These are phyloP conservation scores for Cordyceps fumosorosea DNA, from an alignment of 2,329 filamentous ascomycete species.

Conservation along the genomic window DNA sequence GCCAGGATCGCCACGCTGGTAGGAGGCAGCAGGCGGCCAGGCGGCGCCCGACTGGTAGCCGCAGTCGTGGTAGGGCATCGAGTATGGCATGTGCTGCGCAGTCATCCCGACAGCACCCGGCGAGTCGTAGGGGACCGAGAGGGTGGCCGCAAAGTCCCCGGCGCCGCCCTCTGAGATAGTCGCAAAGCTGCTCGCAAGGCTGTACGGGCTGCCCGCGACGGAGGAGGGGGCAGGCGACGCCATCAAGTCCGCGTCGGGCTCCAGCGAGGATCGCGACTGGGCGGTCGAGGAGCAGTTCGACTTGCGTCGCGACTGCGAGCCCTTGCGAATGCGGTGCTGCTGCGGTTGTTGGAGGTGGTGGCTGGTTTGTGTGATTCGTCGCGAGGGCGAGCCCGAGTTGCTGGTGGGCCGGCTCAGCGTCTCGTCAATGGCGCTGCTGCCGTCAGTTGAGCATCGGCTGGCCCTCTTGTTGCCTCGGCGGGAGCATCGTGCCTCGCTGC, in stretches of 20 bases:
- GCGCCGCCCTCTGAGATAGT: not conserved
- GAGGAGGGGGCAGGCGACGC: not conserved
- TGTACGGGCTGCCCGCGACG: slow-evolving; percentile 7
- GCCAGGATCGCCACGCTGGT: not conserved
- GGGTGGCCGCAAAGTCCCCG: not conserved
- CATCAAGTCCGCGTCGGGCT: slow-evolving; percentile 1
- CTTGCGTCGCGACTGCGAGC: slow-evolving; percentile 10
- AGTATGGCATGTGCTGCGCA: not conserved
- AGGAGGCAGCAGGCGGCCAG: not conserved
- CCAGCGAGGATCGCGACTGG: slow-evolving; percentile 5
- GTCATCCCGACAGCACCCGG: not conserved
- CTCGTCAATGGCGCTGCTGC: slow-evolving; percentile 12
- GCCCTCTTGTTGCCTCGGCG: slow-evolving; percentile 22
- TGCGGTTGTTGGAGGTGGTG: not conserved
- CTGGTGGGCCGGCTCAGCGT: slow-evolving; percentile 5
- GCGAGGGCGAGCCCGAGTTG: slow-evolving; percentile 7
- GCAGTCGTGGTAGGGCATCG: slow-evolving; percentile 7
- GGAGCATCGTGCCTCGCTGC: slow-evolving; percentile 26
- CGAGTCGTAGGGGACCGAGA: not conserved
- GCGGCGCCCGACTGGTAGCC: not conserved
- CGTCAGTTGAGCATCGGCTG: slow-evolving; percentile 18
- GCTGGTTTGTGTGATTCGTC: slow-evolving; percentile 1
- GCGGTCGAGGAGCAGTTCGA: not conserved
- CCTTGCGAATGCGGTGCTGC: slow-evolving; percentile 2
- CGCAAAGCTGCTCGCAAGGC: not conserved